Percentiles rank a stretch among this genome's conserved stretches.
Evolutionary conservation across 2,329 filamentous ascomycete species (phyloP).

Genomic region (Epichloe scottii): DNA sequence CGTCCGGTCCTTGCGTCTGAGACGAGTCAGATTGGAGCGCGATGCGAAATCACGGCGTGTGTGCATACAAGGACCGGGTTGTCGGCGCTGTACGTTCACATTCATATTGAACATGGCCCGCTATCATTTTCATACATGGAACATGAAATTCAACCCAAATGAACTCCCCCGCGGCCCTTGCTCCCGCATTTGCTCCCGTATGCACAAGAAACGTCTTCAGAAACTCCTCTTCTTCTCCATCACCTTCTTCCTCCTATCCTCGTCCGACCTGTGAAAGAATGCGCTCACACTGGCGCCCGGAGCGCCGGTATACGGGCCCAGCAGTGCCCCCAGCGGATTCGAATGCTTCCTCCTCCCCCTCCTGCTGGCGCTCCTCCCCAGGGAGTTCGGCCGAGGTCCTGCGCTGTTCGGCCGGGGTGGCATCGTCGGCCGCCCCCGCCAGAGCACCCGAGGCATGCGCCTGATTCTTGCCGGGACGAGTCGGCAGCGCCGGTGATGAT

Average conservation of each 20-base stretch:
- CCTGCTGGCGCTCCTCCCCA: neutral
- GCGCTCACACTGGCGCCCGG: conserved; percentile 27
- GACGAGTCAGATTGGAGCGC: no score
- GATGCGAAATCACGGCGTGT: no score
- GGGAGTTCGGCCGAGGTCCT: conserved; percentile 15
- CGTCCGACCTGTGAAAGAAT: conserved; percentile 26
- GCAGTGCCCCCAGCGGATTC: conserved; percentile 15
- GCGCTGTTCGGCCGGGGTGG: conserved; percentile 33
- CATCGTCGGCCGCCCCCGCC: conserved; percentile 8
- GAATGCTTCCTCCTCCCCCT: conserved; percentile 13
- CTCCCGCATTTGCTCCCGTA: no score
- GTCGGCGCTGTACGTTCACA: no score
- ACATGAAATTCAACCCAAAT: no score
- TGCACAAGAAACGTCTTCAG: conserved; percentile 9
- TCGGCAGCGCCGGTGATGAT: conserved; percentile 22
- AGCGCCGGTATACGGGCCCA: neutral
- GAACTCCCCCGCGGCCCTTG: no score
- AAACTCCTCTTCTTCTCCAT: conserved; percentile 36
- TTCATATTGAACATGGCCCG: no score
- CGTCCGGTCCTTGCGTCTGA: no score
- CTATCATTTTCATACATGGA: no score
- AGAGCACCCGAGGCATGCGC: conserved; percentile 6
- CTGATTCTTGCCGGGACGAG: conserved; percentile 12
- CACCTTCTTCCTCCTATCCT: conserved; percentile 28
- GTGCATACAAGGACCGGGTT: no score